Percentiles rank a stretch among this genome's conserved stretches.
phyloP scores from a whole-genome alignment of 345 rosid genomes.

The Kandelia obovata region DNA sequence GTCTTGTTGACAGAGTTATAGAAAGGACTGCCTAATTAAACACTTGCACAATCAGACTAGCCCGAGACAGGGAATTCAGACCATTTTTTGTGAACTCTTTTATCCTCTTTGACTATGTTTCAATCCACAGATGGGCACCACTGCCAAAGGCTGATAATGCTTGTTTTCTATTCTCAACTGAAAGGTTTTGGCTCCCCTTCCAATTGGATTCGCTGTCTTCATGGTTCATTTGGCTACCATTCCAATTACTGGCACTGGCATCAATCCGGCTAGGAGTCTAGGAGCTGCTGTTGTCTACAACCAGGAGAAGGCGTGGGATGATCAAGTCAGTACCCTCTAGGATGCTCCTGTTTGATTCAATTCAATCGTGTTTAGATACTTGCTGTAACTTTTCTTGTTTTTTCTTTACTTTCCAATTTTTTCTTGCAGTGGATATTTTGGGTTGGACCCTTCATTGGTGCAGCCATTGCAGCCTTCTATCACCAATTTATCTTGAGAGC shows the following conservation, averaged over 20 bases:
- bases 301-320: conserved; percentile 58
- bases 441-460: conserved; percentile 88
- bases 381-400: neutral
- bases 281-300: conserved; percentile 78
- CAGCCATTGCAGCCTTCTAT: conserved; percentile 85
- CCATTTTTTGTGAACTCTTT: no score
- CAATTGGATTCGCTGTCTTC: conserved; percentile 90
- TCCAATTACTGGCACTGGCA: conserved; percentile 85
- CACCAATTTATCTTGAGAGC: conserved; percentile 83
- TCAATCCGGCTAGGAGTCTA: conserved; percentile 83
- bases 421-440: conserved; percentile 71
- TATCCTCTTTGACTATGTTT: no score
- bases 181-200: conserved; percentile 81
- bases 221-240: conserved; percentile 90
- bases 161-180: neutral
- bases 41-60: no score
- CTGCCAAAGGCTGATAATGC: no score
- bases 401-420: neutral
- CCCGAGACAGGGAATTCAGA: no score
- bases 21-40: no score
- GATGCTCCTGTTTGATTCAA: neutral
- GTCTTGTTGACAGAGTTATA: no score
- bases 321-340: conserved; percentile 42
- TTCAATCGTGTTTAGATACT: neutral
- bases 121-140: no score